Evolutionary conservation across 148 eudicot species (phyloP).

Genomic region (Dysphania ambrosioides): DNA sequence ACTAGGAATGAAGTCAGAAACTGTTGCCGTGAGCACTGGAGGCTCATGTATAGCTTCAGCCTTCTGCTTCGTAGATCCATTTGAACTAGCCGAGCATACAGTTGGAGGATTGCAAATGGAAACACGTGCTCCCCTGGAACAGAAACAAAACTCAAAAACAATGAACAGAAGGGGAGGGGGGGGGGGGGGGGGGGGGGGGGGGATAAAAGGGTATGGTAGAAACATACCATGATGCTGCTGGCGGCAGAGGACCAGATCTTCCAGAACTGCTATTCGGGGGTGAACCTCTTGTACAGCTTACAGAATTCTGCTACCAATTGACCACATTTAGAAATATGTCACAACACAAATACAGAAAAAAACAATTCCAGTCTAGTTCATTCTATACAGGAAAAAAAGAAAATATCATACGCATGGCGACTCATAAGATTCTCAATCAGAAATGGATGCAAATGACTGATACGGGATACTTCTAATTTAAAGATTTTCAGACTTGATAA

Average conservation of each 20-base stretch:
- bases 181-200: too few relatives aligned
- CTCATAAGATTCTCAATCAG: neutral
- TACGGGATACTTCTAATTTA: too few relatives aligned
- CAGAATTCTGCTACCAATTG: slow-evolving; percentile 46
- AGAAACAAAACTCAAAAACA: slow-evolving; percentile 14
- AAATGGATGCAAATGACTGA: neutral
- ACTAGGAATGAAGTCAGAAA: slow-evolving; percentile 29
- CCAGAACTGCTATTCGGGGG: slow-evolving; percentile 79
- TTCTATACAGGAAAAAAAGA: neutral
- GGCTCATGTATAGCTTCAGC: slow-evolving; percentile 38
- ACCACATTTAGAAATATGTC: neutral
- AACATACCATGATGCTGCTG: slow-evolving; percentile 82
- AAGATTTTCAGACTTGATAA: neutral
- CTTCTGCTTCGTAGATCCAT: slow-evolving; percentile 55
- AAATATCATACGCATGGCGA: neutral
- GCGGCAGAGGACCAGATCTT: slow-evolving; percentile 69
- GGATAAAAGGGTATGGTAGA: neutral
- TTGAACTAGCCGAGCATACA: slow-evolving; percentile 37
- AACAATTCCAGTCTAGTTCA: neutral
- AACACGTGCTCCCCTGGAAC: slow-evolving; percentile 61
- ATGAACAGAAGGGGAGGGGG: too few relatives aligned
- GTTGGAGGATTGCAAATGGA: slow-evolving; percentile 45
- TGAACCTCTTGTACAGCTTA: slow-evolving; percentile 40
- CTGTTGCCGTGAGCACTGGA: slow-evolving; percentile 37
- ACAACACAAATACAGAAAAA: neutral